Evolutionary conservation across 768 basidiomycete species (phyloP), one percentile per base, ranked within the genome.

Genomic region (Suillus tomentosus): DNA sequence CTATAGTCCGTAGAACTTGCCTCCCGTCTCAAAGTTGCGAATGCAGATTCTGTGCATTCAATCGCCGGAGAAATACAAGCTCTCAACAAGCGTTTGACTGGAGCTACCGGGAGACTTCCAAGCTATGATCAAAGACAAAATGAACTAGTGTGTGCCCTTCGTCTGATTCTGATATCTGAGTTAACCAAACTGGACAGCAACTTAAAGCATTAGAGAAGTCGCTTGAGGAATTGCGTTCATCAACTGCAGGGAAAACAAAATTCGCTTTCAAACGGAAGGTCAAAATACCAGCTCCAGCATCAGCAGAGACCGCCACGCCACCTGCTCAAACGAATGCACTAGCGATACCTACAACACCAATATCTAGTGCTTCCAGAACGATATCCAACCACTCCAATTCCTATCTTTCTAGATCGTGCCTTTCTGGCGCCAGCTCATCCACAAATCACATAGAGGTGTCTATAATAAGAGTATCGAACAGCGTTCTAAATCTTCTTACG

Each of bases 101-200:
- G 87, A 71, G 90, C 88, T 6, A 85, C 84, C 10, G 82, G 82
- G 8, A 85, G 82, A 63, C 76, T 94, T 53, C 88, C 91, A 5
- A 79, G 82, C 45, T 92, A 91, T 70, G 90, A 92, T 73, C 91
- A 90, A 70, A 82, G 87, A 61, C 87, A 87, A 70, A 89, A 82
- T 70, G 89, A 90, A 72, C 76, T 79, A 69, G 91, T 92, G 68
- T 61, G 86, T 79, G 31, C 60, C 51, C 24, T 48, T 37, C 22
- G n/a, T 45, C 60, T 5, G 37, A n/a, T 31, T 24, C 47, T 64
- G 43, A 22, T 61, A 24, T 57, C 43, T 48, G 39, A 62, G 43
- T 60, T 42, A 42, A 56, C 42, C 71, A 62, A 74, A 61, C 45
- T 37, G 42, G 62, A 59, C 40, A 95, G 92, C 88, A 88, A 84